Base-by-base conservation (phyloP, 2,329 filamentous ascomycete species). In the Penicillium vulpinum region DNA sequence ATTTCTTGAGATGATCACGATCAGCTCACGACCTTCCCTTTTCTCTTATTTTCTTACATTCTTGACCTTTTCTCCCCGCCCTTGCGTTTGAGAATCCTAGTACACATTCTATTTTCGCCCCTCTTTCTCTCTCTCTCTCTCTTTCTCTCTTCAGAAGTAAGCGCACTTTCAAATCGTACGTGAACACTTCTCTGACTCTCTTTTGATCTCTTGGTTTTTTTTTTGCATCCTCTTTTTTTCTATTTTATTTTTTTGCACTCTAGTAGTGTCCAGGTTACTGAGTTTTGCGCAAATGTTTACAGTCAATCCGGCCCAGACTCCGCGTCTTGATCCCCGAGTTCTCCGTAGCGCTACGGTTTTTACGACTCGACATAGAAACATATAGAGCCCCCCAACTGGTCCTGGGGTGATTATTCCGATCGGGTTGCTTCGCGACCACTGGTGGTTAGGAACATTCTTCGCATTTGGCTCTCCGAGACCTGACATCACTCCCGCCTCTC, bases 401-500 rank as follows among this genome's bases (percentile, higher is more conserved):
- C 54, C 58, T 46, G 57, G 59, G 57, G 52, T 56, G 59, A 48
- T 50, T 38, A 55, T 56, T 59, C 59, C 57, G 62, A 64, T 61
- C 58, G 60, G 59, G 51, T 60, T 61, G 52, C 54, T 48, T 61
- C 55, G 59, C 60, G 59, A 66, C 59, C 64, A 60, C 47, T 56
- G 63, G 60, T 58, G 60, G 60, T 59, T 51, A 59, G 56, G 54
- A 55, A 43, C 45, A 39, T 51, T 47, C 6, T n/a, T n/a, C 56
- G 51, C 56, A 60, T 52, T 62, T 60, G 53, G 56, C 58, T 45
- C 59, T 58, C 54, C 61, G 57, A 65, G 64, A 57, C 62, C 67
- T 69, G 65, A 65, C 60, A 60, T 67, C 63, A 65, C 65, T 63
- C 50, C 66, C 58, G 58, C 58, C 61, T 59, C 60, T 57, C 62